Percentiles rank a stretch among this genome's conserved stretches.
phyloP scores from a whole-genome alignment of 176 grass and related monocot genomes.

The Cymbopogon citratus region DNA sequence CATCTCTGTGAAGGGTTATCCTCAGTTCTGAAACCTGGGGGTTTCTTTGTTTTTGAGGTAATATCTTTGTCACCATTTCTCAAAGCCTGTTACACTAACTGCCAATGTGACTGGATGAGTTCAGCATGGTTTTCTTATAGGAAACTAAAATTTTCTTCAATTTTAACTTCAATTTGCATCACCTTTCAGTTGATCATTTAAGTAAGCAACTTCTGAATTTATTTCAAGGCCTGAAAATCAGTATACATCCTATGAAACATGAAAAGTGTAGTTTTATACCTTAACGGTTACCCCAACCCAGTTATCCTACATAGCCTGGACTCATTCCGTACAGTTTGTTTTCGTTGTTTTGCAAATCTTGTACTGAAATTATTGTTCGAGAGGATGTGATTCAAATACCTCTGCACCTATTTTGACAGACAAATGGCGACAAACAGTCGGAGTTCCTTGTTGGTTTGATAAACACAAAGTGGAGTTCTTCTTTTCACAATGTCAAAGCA shows the following conservation, averaged over 20 bases:
- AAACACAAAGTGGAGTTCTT: slow-evolving; percentile 47
- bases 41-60: slow-evolving; percentile 98
- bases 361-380: slow-evolving; percentile 7
- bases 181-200: not conserved
- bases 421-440: slow-evolving; percentile 77
- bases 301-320: not conserved
- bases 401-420: slow-evolving; percentile 40
- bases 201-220: slow-evolving; percentile 4
- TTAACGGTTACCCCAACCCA: not conserved
- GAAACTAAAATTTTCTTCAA: not conserved
- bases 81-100: not conserved
- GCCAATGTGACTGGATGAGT: not conserved
- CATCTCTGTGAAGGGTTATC: slow-evolving; percentile 76
- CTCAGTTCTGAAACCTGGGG: slow-evolving; percentile 56
- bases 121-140: not conserved
- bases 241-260: not conserved
- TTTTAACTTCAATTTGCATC: not conserved
- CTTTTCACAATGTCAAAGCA: slow-evolving; percentile 48
- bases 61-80: not conserved
- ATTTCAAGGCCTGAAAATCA: not conserved
- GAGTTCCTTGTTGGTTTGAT: slow-evolving; percentile 65
- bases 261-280: not conserved
- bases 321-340: not conserved
- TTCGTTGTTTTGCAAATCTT: slow-evolving; percentile 16
- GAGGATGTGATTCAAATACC: slow-evolving; percentile 2